Conservation (phyloP, 2,329 filamentous ascomycete species). For the Xylogone sp. region DNA sequence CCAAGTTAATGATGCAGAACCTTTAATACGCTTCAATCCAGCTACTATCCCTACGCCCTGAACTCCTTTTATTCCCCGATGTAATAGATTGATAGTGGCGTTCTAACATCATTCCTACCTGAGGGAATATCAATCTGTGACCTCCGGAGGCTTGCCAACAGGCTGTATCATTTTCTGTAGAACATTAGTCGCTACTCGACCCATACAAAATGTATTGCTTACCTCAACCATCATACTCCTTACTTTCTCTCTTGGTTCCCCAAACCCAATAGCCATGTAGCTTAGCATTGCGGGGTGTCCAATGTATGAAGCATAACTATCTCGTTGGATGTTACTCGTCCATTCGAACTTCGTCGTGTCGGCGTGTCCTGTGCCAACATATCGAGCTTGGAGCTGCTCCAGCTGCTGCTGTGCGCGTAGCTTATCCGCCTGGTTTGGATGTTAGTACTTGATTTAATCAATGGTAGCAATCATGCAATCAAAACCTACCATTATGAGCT, state of each 20-base stretch:
- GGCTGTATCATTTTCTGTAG: constrained; percentile 64
- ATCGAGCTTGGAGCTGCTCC: constrained; percentile 92
- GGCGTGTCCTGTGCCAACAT: constrained; percentile 91
- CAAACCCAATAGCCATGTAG: constrained; percentile 87
- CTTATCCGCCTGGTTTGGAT: constrained; percentile 73
- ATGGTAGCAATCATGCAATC: too few species aligned
- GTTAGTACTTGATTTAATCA: background rate
- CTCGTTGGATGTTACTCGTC: constrained; percentile 91
- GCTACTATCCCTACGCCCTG: too few species aligned
- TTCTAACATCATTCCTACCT: background rate
- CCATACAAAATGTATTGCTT: constrained; percentile 19
- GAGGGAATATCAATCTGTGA: constrained; percentile 33
- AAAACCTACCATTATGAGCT: background rate
- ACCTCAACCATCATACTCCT: constrained; percentile 76
- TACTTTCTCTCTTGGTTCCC: constrained; percentile 77
- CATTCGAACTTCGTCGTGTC: constrained; percentile 98
- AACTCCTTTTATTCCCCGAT: background rate
- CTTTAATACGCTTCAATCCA: too few species aligned
- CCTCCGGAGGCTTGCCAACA: constrained; percentile 62
- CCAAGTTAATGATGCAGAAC: too few species aligned
- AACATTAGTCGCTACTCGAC: constrained; percentile 4
- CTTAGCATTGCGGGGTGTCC: constrained; percentile 85
- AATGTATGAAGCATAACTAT: constrained; percentile 84
- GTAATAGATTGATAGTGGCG: too few species aligned
- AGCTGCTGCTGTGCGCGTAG: constrained; percentile 96